phyloP scores from a whole-genome alignment of 345 rosid species.

The Hypericum perforatum region DNA sequence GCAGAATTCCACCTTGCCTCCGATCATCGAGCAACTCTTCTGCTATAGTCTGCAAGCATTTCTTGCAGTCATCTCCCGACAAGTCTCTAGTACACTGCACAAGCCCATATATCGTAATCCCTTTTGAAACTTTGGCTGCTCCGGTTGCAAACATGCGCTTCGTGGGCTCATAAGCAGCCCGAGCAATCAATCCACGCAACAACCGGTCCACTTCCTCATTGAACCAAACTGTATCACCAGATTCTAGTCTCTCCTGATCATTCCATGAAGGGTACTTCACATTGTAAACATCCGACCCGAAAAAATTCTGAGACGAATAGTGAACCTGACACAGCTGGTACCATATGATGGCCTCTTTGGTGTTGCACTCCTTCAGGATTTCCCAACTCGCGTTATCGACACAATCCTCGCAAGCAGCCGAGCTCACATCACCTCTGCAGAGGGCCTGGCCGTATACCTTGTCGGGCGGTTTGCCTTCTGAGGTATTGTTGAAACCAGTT shows the following conservation, averaged over 20 bases:
- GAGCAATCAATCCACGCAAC: slow-evolving; percentile 13
- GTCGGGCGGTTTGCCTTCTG: slow-evolving; percentile 7
- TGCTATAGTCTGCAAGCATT: too few relatives aligned
- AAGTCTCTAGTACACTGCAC: slow-evolving; percentile 36
- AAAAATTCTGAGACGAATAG: slow-evolving; percentile 19
- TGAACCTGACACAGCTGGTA: slow-evolving; percentile 29
- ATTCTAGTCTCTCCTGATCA: slow-evolving; percentile 2
- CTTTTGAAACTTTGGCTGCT: slow-evolving; percentile 2
- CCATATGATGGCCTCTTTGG: slow-evolving; percentile 23
- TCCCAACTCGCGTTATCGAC: slow-evolving; percentile 15
- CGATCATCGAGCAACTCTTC: too few relatives aligned
- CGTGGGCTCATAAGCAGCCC: slow-evolving; percentile 14
- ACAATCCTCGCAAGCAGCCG: slow-evolving; percentile 18
- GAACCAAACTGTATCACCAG: slow-evolving; percentile 13
- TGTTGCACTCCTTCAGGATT: slow-evolving; percentile 10
- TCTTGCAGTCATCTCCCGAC: background rate
- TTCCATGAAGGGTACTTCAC: slow-evolving; percentile 22
- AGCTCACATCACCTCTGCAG: slow-evolving; percentile 24
- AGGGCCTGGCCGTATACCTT: slow-evolving; percentile 24
- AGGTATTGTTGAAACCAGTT: slow-evolving; percentile 17
- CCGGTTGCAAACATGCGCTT: slow-evolving; percentile 25
- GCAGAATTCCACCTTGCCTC: too few relatives aligned
- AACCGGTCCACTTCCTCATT: slow-evolving; percentile 6
- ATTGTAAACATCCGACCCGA: background rate
- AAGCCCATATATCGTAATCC: slow-evolving; percentile 18